A percentile compares a stretch with the other conserved stretches of the same genome.
Conservation (phyloP, 176 grass and related monocot species). For the Poa pratensis region DNA sequence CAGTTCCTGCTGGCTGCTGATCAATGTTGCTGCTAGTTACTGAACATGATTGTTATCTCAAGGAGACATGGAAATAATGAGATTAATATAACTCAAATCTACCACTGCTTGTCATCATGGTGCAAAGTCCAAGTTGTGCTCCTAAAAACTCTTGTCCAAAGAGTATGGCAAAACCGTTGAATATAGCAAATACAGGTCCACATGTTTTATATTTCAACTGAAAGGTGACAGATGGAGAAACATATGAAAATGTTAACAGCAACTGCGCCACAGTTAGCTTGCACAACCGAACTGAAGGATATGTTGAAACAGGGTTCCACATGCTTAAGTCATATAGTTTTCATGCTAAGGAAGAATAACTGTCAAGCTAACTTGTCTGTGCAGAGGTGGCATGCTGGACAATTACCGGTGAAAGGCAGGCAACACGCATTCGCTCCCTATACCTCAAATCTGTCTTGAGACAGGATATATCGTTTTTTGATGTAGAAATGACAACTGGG, state of each 20-base stretch:
- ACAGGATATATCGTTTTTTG: conserved; percentile 83
- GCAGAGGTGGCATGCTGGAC: conserved; percentile 91
- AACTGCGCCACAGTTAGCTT: neutral
- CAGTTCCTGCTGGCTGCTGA: neutral
- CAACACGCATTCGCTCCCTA: conserved; percentile 58
- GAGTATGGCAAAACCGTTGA: neutral
- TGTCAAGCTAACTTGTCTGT: neutral
- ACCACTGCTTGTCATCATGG: neutral
- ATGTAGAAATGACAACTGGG: conserved; percentile 73
- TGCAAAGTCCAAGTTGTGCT: conserved; percentile 14
- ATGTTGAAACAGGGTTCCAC: neutral
- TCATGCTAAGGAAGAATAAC: neutral
- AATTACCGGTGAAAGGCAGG: conserved; percentile 79
- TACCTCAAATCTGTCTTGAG: conserved; percentile 77
- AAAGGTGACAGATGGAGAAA: conserved; percentile 5
- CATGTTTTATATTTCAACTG: conserved; percentile 6
- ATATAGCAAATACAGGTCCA: neutral
- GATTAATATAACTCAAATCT: conserved; percentile 25
- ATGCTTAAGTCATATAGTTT: neutral
- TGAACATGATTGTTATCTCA: conserved; percentile 25
- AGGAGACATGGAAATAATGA: neutral
- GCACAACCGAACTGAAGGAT: neutral
- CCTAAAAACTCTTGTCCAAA: conserved; percentile 5
- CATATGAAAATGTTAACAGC: neutral
- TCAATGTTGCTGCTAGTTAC: neutral